Base-by-base conservation (phyloP, 2,329 filamentous ascomycete species). In the Endothia cerciana region DNA sequence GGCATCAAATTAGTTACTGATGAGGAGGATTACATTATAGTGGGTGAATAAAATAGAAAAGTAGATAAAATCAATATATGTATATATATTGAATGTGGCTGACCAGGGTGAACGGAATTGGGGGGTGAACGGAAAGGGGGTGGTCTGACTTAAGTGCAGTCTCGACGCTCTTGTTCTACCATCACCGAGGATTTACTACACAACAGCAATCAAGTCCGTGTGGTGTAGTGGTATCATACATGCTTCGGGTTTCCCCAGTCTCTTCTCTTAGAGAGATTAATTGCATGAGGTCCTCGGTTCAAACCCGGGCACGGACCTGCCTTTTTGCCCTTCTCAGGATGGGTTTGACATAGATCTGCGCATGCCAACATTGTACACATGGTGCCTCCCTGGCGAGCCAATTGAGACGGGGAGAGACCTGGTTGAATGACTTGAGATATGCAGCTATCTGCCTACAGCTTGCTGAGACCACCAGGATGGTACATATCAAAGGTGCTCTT, bases 211-310 rank as follows among this genome's bases (percentile, higher is more conserved):
- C 17, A 17, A 28, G 51, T 36, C 51, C 51, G 51, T 22, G 30
- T 62, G 60, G 60, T 62, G 47, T 56, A 62, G 60, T 56, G 60
- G 47, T 43, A 62, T 53, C 36, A 62, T 62, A 33, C 60, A 55
- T 38, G 47, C 47, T 56, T 56, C 40, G 60, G 60, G 60, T 7
- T 25, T 15, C 19, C 22, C 30, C 25, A 33, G 17, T 53, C 60
- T 62, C 49, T 62, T 22, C 30, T n/a, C 15, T 17, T 7, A 45
- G n/a, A 30, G 40, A 56, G 49, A 56, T 36, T 19, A 10, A 8
- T 3, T 62, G 47, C 47, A 49, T 55, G 60, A 62, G 47, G 38
- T 60, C 60, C 49, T 33, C 49, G 60, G 60, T 62, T 62, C 60
- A 36, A 62, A 56, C 49, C 38, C 60, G 49, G 49, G 49, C 10